Evolutionary conservation across 108 stramenopile genomes (phyloP), one percentile per base, ranked within the genome.

Genomic region (Stephanodiscus minutulus): DNA sequence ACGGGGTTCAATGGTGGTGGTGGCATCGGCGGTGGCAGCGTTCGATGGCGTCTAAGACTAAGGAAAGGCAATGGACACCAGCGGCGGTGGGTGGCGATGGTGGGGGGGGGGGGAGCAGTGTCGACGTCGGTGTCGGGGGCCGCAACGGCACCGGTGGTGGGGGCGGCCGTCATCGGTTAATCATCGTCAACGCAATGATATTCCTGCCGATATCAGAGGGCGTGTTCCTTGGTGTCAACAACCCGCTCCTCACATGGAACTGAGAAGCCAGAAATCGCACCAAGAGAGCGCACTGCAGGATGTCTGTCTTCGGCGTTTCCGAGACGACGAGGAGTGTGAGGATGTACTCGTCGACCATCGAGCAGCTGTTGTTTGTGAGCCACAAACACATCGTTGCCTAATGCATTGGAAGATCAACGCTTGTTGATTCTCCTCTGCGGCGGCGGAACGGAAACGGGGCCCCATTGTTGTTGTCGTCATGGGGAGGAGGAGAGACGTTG

Each of bases 331-430:
- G 13, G 28, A 24, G 18, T 10, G 39, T 2, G 36, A 29, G 52
- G 18, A 27, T 7, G 41, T n/a, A 55, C 11, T 11, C 60, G 0
- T 22, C 3, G 33, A n/a, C 21, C 55, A 84, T 84, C 43, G 83
- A 84, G 68, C 83, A 82, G 54, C 83, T 80, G 25, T 75, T 80
- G 20, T 84, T 84, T 77, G 79, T 70, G 13, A 81, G 80, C 68
- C 61, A 64, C 0, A 80, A 82, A 35, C 72, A 84, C 33, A 61
- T 84, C 25, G 79, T 84, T 58, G 80, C 76, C 7, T 64, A 68
- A 27, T 56, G 41, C 11, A 17, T 84, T 0, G 24, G 59, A 60
- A 66, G 61, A 9, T 17, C 31, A 0, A 15, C 43, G 43, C 13
- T 44, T 2, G 1, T 44, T 3, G 43, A 44, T 44, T 15, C 13